phyloP scores from a whole-genome alignment of 106 monocot genomes.

The Phalaenopsis aphrodite region DNA sequence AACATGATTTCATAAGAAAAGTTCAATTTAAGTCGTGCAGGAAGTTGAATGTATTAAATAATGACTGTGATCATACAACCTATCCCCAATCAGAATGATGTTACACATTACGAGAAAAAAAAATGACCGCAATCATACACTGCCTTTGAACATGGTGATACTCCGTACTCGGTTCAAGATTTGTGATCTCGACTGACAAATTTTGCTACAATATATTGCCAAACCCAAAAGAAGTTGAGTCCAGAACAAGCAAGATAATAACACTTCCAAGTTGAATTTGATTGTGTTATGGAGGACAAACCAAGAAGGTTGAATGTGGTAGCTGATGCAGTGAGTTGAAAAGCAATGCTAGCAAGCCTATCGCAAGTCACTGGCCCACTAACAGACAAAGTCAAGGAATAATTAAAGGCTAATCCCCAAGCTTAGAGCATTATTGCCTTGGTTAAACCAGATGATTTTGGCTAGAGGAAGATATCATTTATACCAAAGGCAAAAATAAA shows the following conservation, averaged over 20 bases:
- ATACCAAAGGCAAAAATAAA: too few species aligned
- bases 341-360: background rate
- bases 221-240: conserved; percentile 1
- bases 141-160: background rate
- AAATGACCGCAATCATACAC: background rate
- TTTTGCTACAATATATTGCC: background rate
- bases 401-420: too few species aligned
- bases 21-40: background rate
- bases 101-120: background rate
- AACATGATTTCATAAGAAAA: background rate
- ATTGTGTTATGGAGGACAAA: background rate
- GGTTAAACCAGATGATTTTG: too few species aligned
- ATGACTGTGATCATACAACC: background rate
- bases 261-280: background rate
- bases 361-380: too few species aligned
- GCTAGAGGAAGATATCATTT: too few species aligned
- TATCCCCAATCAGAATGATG: too few species aligned
- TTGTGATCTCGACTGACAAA: background rate
- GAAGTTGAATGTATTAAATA: background rate
- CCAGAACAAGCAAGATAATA: conserved; percentile 1
- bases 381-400: too few species aligned
- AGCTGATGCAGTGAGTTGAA: background rate
- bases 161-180: background rate
- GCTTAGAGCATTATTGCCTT: too few species aligned
- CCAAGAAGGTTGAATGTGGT: background rate